Evolutionary conservation across 768 basidiomycete genomes (phyloP).

Genomic region (Tylopilus vinaceipallidus): DNA sequence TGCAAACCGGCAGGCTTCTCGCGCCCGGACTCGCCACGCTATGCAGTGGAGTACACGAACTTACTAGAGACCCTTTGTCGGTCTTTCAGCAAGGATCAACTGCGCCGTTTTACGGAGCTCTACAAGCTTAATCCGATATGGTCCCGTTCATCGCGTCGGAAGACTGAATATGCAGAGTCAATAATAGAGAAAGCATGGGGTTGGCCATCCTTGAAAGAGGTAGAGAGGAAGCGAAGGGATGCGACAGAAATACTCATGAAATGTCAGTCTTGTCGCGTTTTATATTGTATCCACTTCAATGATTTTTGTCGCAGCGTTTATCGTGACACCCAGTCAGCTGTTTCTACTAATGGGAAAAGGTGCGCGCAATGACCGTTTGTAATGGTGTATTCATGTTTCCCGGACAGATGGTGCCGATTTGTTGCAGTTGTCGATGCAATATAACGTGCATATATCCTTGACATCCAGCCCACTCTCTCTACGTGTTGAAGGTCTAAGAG

Average conservation of each 20-base stretch:
- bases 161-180: conserved; percentile 41
- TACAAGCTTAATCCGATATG: conserved; percentile 42
- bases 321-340: conserved; percentile 55
- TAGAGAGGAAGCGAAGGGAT: conserved; percentile 49
- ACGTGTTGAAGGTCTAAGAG: conserved; percentile 56
- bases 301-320: conserved; percentile 42
- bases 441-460: conserved; percentile 62
- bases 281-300: neutral
- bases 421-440: conserved; percentile 54
- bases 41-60: conserved; percentile 51
- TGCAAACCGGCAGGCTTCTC: conserved; percentile 45
- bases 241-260: conserved; percentile 45
- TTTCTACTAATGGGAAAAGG: conserved; percentile 76
- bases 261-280: conserved; percentile 37
- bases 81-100: conserved; percentile 63
- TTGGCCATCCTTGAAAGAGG: conserved; percentile 59
- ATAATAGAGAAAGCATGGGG: conserved; percentile 68
- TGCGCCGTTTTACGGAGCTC: conserved; percentile 50
- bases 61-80: conserved; percentile 52
- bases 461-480: conserved; percentile 54
- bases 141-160: conserved; percentile 36
- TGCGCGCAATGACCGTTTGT: conserved; percentile 21
- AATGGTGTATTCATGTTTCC: conserved; percentile 9
- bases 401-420: conserved; percentile 61
- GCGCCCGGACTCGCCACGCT: conserved; percentile 41